Evolutionary conservation across 1,284 basidiomycete species (phyloP).

Genomic region (Agroathelia rolfsii): DNA sequence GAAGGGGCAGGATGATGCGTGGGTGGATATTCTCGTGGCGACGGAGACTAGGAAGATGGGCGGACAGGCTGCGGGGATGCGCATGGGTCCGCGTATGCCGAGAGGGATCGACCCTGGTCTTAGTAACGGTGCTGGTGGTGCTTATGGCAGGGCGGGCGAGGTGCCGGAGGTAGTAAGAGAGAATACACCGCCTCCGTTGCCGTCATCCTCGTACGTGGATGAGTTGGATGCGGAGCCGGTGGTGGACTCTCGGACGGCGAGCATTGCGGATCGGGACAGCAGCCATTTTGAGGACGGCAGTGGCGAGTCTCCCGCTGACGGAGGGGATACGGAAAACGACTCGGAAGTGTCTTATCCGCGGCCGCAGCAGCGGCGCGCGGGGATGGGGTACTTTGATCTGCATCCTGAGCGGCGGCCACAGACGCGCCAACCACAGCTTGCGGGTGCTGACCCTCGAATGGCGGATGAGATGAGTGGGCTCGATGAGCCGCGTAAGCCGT

Average conservation of each 20-base stretch:
- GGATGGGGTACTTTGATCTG: slow-evolving; percentile 62
- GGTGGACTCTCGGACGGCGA: slow-evolving; percentile 1
- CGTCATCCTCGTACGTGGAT: slow-evolving; percentile 34
- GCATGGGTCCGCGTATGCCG: no score
- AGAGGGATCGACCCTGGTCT: no score
- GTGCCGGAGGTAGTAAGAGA: slow-evolving; percentile 66
- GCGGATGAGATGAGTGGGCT: slow-evolving; percentile 24
- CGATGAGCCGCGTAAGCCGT: slow-evolving; percentile 22
- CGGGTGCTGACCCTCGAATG: slow-evolving; percentile 9
- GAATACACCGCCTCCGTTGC: slow-evolving; percentile 53
- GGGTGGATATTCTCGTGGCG: slow-evolving; percentile 80
- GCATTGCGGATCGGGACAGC: slow-evolving; percentile 1
- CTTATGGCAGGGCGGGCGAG: slow-evolving; percentile 29
- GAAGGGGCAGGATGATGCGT: slow-evolving; percentile 58
- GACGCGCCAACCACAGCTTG: slow-evolving; percentile 15
- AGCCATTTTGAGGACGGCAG: slow-evolving; percentile 13
- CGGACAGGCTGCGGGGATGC: slow-evolving; percentile 45
- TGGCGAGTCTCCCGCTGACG: slow-evolving; percentile 10
- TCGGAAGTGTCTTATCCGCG: slow-evolving; percentile 27
- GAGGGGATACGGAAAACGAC: slow-evolving; percentile 20
- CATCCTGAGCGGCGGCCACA: slow-evolving; percentile 42
- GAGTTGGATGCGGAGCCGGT: no score
- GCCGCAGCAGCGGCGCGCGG: slow-evolving; percentile 15
- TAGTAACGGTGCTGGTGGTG: slow-evolving; percentile 14
- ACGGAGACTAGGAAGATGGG: slow-evolving; percentile 48